Base-by-base conservation (phyloP, 768 basidiomycete genomes). In the Pleurotus salmoneostramineus region DNA sequence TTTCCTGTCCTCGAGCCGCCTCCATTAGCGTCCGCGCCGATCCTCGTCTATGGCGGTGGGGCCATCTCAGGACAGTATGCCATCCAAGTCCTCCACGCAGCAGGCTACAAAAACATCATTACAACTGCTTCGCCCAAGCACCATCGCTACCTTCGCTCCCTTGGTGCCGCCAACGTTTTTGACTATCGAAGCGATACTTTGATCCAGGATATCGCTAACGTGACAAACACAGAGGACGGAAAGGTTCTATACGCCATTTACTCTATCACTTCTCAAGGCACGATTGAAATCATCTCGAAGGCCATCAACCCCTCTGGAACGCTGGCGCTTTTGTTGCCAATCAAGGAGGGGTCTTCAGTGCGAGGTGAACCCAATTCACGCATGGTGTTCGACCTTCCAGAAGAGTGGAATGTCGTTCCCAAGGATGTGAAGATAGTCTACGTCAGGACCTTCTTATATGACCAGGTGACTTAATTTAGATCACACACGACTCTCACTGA, bases 21-120 rank as follows among this genome's bases (percentile, higher is more conserved):
- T 6, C 48, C 48, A 5, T 5, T 8, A 27, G 7, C 48, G 10
- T 57, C 66, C 15, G 63, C 61, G 0, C 73, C 78, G 1, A 75
- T 81, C 51, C 69, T 80, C 1, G 63, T 80, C 17, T 80, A 79
- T 57, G 79, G 79, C 32, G 77, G 72, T 10, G 77, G 78, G 3
- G 66, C 78, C 8, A 73, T 72, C 12, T 60, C 72, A 5, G 79
- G 76, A 0, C 66, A 72, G 47, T 78, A 76, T 50, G 63, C 70
- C 40, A 56, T 75, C 36, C 71, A 72, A 58, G 67, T 80, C n/a
- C 71, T 80, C 27, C 63, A 66, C n/a, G 61, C 74, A 5, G 74
- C 76, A 3, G 74, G 76, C 1, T 80, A 78, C 67, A 76, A 64
- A 33, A 74, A 70, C 33, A 66, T 80, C 43, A 65, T 80, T 52